These are phyloP conservation scores for Tuctoria greenei DNA, from an alignment of 176 grass and related monocot species.

Conservation along the genomic window DNA sequence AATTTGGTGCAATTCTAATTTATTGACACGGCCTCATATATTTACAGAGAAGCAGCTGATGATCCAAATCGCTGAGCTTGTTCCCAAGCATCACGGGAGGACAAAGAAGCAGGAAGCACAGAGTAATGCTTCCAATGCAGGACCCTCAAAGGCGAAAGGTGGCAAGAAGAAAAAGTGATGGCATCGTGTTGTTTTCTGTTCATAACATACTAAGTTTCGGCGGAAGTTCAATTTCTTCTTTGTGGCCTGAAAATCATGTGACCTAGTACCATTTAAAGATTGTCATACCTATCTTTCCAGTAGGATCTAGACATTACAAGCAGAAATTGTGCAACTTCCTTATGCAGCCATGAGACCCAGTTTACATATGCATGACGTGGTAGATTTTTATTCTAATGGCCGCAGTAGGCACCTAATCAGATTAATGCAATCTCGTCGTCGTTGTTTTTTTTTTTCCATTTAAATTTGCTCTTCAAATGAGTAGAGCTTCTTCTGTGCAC, in stretches of 20 bases:
- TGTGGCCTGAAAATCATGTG: not conserved
- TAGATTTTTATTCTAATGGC: no score
- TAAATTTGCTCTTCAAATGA: no score
- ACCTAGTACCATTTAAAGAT: not conserved
- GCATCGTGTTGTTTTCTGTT: constrained; percentile 15
- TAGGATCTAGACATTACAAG: constrained; percentile 4
- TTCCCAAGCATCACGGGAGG: constrained; percentile 92
- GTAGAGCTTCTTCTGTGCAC: no score
- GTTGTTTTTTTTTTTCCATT: no score
- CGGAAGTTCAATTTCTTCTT: not conserved
- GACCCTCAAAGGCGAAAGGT: constrained; percentile 49
- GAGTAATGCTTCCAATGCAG: constrained; percentile 27
- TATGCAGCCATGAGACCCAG: not conserved
- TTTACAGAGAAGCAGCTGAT: constrained; percentile 81
- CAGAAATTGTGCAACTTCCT: not conserved
- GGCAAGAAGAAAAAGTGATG: constrained; percentile 85
- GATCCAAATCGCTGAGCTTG: constrained; percentile 76
- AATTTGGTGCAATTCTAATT: not conserved
- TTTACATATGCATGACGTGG: not conserved
- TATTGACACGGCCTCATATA: constrained; percentile 23
- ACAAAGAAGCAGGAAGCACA: constrained; percentile 76
- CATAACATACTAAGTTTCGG: not conserved
- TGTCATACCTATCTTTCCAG: not conserved
- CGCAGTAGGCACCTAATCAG: no score
- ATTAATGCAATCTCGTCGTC: no score